Conservation (phyloP, 2,329 filamentous ascomycete species). For the Xylogone sp. region DNA sequence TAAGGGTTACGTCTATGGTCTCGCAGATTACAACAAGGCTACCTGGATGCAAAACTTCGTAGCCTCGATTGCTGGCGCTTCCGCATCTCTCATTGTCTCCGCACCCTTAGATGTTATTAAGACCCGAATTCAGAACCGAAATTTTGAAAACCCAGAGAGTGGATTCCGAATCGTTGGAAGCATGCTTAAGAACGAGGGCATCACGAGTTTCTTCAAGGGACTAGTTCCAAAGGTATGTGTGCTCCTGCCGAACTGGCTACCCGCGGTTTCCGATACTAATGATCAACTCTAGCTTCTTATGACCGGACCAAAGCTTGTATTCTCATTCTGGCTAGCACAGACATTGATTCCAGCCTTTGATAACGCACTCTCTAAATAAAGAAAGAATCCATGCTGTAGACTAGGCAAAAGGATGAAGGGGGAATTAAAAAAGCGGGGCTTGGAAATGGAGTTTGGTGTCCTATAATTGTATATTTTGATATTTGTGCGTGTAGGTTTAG, state of each 20-base stretch:
- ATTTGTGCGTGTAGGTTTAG: background rate
- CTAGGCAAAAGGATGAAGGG: too few species aligned
- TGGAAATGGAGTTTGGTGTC: slow-evolving; percentile 7
- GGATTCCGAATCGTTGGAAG: slow-evolving; percentile 88
- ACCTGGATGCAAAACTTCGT: slow-evolving; percentile 96
- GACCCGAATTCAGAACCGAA: slow-evolving; percentile 95
- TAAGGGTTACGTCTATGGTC: slow-evolving; percentile 90
- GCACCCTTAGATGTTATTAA: slow-evolving; percentile 97
- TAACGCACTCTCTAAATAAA: slow-evolving; percentile 36
- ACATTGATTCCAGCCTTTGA: slow-evolving; percentile 94
- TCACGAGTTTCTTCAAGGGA: slow-evolving; percentile 93
- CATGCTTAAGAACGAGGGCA: slow-evolving; percentile 89
- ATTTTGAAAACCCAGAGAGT: slow-evolving; percentile 96
- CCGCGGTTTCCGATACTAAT: slow-evolving; percentile 8
- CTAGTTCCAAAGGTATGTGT: slow-evolving; percentile 77
- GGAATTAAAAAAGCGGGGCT: background rate
- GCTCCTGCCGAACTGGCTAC: background rate
- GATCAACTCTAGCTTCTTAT: slow-evolving; percentile 72
- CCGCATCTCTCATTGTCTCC: slow-evolving; percentile 93
- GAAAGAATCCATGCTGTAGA: too few species aligned
- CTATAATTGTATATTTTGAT: background rate
- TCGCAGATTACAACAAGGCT: slow-evolving; percentile 93
- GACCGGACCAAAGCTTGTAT: slow-evolving; percentile 98
- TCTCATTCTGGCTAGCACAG: slow-evolving; percentile 99
- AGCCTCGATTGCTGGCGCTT: slow-evolving; percentile 91